Percentiles rank a stretch among this genome's conserved stretches.
phyloP scores from a whole-genome alignment of 2,329 filamentous ascomycete species.

The Lasiodiplodia theobromae region DNA sequence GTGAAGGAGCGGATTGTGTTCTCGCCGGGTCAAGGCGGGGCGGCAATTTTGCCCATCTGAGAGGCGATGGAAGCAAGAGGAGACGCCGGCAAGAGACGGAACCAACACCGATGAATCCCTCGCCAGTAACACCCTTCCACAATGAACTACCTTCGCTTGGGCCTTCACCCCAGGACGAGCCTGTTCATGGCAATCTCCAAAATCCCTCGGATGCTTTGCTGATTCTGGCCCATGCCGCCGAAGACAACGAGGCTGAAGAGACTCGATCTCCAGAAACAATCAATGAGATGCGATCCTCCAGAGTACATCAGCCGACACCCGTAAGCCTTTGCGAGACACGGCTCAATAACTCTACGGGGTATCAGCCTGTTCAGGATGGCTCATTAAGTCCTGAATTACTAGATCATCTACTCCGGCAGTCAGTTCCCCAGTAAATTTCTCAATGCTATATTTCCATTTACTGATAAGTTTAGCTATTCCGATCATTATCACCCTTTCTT shows the following conservation, averaged over 20 bases:
- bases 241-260: slow-evolving; percentile 8
- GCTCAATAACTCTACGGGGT: background rate
- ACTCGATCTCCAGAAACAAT: background rate
- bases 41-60: slow-evolving; percentile 27
- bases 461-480: slow-evolving; percentile 14
- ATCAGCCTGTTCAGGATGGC: background rate
- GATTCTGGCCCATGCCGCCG: slow-evolving; percentile 29
- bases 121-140: background rate
- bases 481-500: slow-evolving; percentile 31
- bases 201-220: slow-evolving; percentile 28
- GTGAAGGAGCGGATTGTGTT: slow-evolving; percentile 22
- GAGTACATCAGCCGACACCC: background rate
- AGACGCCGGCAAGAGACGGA: background rate
- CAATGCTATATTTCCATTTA: background rate
- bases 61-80: background rate
- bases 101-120: background rate
- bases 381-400: background rate
- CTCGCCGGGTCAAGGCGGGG: slow-evolving; percentile 28
- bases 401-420: slow-evolving; percentile 15
- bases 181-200: slow-evolving; percentile 11
- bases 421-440: background rate
- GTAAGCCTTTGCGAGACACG: background rate
- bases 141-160: background rate
- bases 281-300: background rate
- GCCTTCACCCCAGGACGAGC: background rate